A percentile compares a stretch with the other conserved stretches of the same genome.
Evolutionary conservation across 129 eudicot genomes (phyloP).

Genomic region (Mikania micrantha): DNA sequence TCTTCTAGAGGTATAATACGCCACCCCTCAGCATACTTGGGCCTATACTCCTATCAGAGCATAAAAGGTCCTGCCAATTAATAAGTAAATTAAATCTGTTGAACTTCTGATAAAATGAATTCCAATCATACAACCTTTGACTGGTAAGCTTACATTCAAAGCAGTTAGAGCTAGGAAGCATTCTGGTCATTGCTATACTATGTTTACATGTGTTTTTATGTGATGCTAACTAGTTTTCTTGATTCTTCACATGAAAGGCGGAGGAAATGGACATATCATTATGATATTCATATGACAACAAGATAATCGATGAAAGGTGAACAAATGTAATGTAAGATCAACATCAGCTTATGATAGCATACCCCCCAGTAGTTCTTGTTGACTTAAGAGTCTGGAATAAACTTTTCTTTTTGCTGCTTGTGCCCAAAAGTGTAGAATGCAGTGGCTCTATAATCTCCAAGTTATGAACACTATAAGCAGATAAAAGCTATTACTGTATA

Average conservation of each 20-base stretch:
- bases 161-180: not conserved
- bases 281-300: not conserved
- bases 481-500: not conserved
- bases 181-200: slow-evolving; percentile 8
- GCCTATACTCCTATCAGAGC: slow-evolving; percentile 2
- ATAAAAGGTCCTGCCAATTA: not conserved
- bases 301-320: not conserved
- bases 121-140: not conserved
- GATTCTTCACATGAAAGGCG: not conserved
- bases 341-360: slow-evolving; percentile 27
- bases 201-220: not conserved
- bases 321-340: slow-evolving; percentile 7
- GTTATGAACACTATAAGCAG: slow-evolving; percentile 65
- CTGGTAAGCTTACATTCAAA: slow-evolving; percentile 7
- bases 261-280: not conserved
- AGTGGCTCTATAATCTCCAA: slow-evolving; percentile 91
- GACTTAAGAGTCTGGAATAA: slow-evolving; percentile 90
- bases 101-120: not conserved
- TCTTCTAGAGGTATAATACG: not conserved
- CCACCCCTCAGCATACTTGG: not conserved
- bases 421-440: slow-evolving; percentile 67
- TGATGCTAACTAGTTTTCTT: not conserved
- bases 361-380: slow-evolving; percentile 95
- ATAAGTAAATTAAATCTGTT: not conserved
- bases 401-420: slow-evolving; percentile 90